Conservation (phyloP, 2,329 filamentous ascomycete genomes). For the Trichoderma guizhouense region DNA sequence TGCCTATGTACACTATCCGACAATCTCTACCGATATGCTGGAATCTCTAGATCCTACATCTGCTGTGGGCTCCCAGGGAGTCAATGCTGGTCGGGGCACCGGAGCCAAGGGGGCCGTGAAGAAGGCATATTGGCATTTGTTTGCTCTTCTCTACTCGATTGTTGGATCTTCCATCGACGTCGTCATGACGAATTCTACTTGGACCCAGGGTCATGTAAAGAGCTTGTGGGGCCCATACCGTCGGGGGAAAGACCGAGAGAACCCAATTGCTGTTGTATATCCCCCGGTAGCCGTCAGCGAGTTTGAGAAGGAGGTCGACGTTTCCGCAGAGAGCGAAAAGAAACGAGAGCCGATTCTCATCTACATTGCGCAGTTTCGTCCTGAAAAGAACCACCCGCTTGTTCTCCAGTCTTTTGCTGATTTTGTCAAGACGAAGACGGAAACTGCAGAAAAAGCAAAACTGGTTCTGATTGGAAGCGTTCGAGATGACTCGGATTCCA, state of each 20-base stretch:
- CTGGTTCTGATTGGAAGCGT: conserved; percentile 89
- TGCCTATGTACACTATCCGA: conserved; percentile 96
- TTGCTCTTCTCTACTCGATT: conserved; percentile 77
- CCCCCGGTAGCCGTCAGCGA: conserved; percentile 89
- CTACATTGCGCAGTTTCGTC: conserved; percentile 96
- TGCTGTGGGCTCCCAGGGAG: conserved; percentile 59
- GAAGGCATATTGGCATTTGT: conserved; percentile 79
- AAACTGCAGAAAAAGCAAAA: conserved; percentile 54
- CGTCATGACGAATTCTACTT: conserved; percentile 96
- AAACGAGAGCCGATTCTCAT: conserved; percentile 69
- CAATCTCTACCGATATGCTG: conserved; percentile 97
- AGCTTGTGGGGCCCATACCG: conserved; percentile 69
- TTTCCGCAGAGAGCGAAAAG: conserved; percentile 66
- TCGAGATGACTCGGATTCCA: conserved; percentile 76
- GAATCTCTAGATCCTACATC: conserved; percentile 67
- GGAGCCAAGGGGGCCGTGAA: conserved; percentile 71
- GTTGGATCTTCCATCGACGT: conserved; percentile 83
- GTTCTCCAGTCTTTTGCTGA: conserved; percentile 80
- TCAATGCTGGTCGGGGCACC: conserved; percentile 78
- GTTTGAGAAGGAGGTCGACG: conserved; percentile 69
- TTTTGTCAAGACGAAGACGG: conserved; percentile 58
- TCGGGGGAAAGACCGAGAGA: conserved; percentile 41
- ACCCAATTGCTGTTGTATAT: conserved; percentile 74
- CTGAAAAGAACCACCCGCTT: conserved; percentile 92
- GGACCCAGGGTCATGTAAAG: conserved; percentile 83